Base-by-base conservation (phyloP, 495 filamentous ascomycete species). In the Aspergillus asperescens region DNA sequence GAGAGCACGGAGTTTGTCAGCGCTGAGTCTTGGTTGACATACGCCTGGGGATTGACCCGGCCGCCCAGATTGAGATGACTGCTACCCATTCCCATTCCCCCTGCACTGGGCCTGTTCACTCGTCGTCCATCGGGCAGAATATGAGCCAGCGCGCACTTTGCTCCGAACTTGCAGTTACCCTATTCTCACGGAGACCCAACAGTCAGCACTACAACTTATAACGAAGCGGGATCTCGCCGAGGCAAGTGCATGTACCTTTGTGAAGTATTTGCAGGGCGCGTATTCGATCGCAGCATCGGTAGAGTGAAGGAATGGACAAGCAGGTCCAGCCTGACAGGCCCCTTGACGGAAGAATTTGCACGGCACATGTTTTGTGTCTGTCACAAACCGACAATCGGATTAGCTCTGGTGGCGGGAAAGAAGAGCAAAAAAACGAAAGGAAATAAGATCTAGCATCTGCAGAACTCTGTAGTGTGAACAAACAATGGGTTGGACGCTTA, bases 321-420 rank as follows among this genome's bases (percentile, higher is more conserved):
- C 88, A 64, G 86, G 86, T 57, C 93, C 93, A 41, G 93, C 93
- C 79, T 96, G 92, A 71, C 93, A 98, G 62, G 88, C 84, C 63
- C 93, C 93, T 72, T 95, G 87, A 40, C 89, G 83, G 72, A 90
- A 98, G 83, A 98, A 98, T 76, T 97, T 97, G 86, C 93, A 98
- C 15, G 93, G 93, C 32, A 98, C 93, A 74, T 97, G 93, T 44
- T 90, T 90, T 13, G 95, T 94, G 66, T 96, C 93, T 98, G 64
- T 51, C 43, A 24, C 53, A 51, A 47, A 59, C 48, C 64, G 37
- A n/a, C 23, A 20, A 42, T 7, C 10, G 35, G 43, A 47, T 64
- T 58, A 62, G 61, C 44, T 45, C 34, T 47, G 18, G 19, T n/a
- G 37, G 31, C 15, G 9, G 25, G 7, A 32, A 37, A 20, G 28